Evolutionary conservation across 805 yeast species (phyloP), one percentile per base, ranked within the genome.

Genomic region (Candida tibetensis): DNA sequence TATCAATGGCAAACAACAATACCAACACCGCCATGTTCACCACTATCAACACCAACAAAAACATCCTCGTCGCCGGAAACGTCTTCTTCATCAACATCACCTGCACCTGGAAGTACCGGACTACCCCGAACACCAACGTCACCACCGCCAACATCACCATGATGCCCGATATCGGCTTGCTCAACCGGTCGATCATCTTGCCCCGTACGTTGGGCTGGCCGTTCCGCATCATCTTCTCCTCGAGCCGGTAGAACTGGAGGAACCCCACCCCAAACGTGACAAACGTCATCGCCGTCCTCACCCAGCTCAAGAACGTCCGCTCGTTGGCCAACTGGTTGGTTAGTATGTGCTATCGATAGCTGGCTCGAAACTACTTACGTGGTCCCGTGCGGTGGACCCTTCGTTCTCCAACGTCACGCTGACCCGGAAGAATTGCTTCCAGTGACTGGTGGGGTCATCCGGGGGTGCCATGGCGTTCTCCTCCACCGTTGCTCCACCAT

Each of bases 341-440:
- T 30, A 30, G 34, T 17, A 17, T 9, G 17, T 8, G 25, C 25
- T 21, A 21, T 7, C 25, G 25, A 21, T 10, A 21, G 25, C 25
- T 21, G 25, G 9, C 25, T 5, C 16, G 14, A n/a, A n/a, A n/a
- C n/a, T 32, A 32, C 35, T 7, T 32, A 32, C 35, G 39, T 66
- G 70, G 46, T 66, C 72, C 34, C 71, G 47, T 3, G 72, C 72
- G 5, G 58, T 62, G 14, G 65, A 54, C 12, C 63, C 66, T 8
- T 44, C 41, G 40, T 66, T 66, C 10, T 55, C 51, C 2, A 64
- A 41, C 3, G 48, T 27, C 2, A 52, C 43, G 7, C 42, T 34
- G 9, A 25, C 7, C 22, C 15, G 12, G 28, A 38, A 16, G 17
- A 42, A 17, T n/a, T n/a, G n/a, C n/a, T n/a, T n/a, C n/a, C n/a